Evolutionary conservation across 1,284 basidiomycete species (phyloP).

Genomic region (Sporisorium graminicola): DNA sequence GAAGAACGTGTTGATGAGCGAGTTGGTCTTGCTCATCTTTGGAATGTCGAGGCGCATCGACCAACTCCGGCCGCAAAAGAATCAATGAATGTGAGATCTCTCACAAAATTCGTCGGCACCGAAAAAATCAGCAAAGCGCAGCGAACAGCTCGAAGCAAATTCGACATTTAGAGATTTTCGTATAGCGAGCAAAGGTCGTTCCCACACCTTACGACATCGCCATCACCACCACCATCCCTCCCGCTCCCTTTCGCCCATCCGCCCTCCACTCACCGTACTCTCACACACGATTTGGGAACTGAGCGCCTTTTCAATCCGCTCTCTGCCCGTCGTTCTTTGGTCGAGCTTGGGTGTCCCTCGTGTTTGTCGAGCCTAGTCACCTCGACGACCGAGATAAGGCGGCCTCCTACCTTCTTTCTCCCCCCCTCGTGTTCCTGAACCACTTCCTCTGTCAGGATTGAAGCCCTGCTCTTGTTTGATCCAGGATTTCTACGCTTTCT

Average conservation of each 20-base stretch:
- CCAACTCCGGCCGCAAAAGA: not conserved
- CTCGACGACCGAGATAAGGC: not conserved
- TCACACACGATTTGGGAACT: not conserved
- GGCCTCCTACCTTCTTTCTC: not conserved
- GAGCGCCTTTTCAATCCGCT: not conserved
- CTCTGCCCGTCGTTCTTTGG: not conserved
- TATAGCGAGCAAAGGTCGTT: not conserved
- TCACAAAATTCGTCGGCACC: constrained; percentile 16
- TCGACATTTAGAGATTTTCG: constrained; percentile 36
- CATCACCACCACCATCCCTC: constrained; percentile 15
- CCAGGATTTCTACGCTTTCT: not conserved
- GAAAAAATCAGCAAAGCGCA: constrained; percentile 11
- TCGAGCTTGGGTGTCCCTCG: constrained; percentile 1
- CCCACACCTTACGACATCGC: constrained; percentile 30
- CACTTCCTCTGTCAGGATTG: not conserved
- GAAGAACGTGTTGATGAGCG: not conserved
- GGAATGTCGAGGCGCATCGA: constrained; percentile 1
- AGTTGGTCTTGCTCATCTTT: not conserved
- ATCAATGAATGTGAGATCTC: constrained; percentile 16
- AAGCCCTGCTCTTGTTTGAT: not conserved
- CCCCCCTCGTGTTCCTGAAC: not conserved
- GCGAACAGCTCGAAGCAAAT: too few relatives aligned
- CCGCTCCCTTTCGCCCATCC: not conserved
- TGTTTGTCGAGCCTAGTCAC: not conserved
- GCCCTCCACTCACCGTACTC: not conserved